Percentiles rank a stretch among this genome's conserved stretches.
Conservation (phyloP, 768 basidiomycete species). For the Russula brevipes region DNA sequence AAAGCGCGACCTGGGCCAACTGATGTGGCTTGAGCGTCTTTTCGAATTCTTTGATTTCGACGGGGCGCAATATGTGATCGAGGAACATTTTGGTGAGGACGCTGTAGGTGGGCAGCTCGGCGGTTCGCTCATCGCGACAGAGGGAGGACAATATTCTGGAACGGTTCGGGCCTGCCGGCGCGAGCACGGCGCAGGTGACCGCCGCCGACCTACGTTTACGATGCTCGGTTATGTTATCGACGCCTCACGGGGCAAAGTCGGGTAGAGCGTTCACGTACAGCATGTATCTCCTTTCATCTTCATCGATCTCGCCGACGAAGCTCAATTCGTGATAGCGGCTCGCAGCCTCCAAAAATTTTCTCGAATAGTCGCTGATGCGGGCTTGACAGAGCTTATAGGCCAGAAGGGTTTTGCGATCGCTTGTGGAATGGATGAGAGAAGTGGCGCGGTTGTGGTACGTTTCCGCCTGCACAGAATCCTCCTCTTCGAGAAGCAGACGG, state of each 20-base stretch:
- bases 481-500: slow-evolving; percentile 89
- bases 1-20: slow-evolving; percentile 83
- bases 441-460: slow-evolving; percentile 97
- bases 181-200: slow-evolving; percentile 93
- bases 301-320: slow-evolving; percentile 86
- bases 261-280: slow-evolving; percentile 53
- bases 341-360: slow-evolving; percentile 93
- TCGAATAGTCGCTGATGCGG: slow-evolving; percentile 84
- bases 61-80: slow-evolving; percentile 88
- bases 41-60: slow-evolving; percentile 89
- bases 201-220: slow-evolving; percentile 61
- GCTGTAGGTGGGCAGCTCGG: slow-evolving; percentile 73
- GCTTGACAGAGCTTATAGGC: slow-evolving; percentile 93
- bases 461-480: slow-evolving; percentile 96
- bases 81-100: slow-evolving; percentile 98
- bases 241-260: neutral
- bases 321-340: slow-evolving; percentile 92
- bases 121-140: slow-evolving; percentile 88
- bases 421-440: slow-evolving; percentile 74
- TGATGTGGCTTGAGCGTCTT: slow-evolving; percentile 85
- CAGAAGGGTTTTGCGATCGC: slow-evolving; percentile 72
- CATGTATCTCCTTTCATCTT: slow-evolving; percentile 86
- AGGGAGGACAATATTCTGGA: slow-evolving; percentile 89
- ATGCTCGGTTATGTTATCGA: neutral
- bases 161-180: slow-evolving; percentile 94